Evolutionary conservation across 2,329 filamentous ascomycete species (phyloP).

Genomic region (Ophiostoma ips): DNA sequence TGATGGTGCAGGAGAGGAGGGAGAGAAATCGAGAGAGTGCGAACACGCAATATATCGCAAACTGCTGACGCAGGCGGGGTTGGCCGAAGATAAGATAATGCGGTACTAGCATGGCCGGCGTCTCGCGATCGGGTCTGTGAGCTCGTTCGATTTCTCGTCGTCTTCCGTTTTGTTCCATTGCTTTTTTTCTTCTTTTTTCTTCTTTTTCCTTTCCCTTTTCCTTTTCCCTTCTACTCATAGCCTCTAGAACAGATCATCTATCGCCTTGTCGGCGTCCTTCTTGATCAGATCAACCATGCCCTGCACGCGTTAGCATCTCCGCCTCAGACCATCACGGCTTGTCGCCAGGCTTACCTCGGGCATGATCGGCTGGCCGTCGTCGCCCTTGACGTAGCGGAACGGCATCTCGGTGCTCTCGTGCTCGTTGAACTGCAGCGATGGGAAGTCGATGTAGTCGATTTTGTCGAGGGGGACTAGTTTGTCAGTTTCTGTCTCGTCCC

Average conservation of each 20-base stretch:
- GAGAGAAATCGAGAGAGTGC: neutral
- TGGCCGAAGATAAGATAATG: constrained; percentile 16
- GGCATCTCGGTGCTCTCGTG: constrained; percentile 96
- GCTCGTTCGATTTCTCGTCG: neutral
- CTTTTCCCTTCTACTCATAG: neutral
- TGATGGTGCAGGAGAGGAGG: neutral
- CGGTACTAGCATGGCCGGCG: no score
- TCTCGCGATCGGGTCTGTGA: neutral
- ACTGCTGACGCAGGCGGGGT: no score
- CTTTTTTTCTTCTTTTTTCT: neutral
- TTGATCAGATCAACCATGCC: constrained; percentile 92
- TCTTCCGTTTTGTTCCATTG: neutral
- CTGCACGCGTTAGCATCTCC: constrained; percentile 30
- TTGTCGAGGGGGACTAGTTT: constrained; percentile 56
- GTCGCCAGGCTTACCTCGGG: constrained; percentile 48
- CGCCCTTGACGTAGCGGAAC: constrained; percentile 78
- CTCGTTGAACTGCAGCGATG: constrained; percentile 78
- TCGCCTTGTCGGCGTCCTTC: constrained; percentile 83
- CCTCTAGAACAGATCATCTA: constrained; percentile 72
- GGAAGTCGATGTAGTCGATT: constrained; percentile 73
- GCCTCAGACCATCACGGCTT: no score
- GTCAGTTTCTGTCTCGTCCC: neutral
- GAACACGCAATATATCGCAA: no score
- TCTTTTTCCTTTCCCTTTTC: neutral
- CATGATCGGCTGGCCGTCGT: constrained; percentile 73